These are phyloP conservation scores for Simmondsia chinensis DNA, from an alignment of 148 eudicot genomes.

Conservation along the genomic window DNA sequence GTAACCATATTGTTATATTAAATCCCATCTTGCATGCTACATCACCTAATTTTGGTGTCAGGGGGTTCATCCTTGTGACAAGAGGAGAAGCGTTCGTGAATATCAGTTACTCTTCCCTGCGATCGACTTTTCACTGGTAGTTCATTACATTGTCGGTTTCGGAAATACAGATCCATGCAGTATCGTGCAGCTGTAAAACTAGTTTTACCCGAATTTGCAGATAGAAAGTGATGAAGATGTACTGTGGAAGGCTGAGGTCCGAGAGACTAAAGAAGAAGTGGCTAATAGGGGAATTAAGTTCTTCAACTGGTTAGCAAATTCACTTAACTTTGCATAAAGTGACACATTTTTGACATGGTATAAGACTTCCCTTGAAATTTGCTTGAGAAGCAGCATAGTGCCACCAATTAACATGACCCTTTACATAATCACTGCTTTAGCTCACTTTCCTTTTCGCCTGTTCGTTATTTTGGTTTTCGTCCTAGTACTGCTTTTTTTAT, in stretches of 20 bases:
- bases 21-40: too few relatives aligned
- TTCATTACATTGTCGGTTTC: slow-evolving; percentile 14
- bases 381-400: background rate
- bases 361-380: background rate
- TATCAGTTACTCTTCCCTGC: slow-evolving; percentile 81
- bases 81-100: slow-evolving; percentile 68
- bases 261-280: slow-evolving; percentile 83
- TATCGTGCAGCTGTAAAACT: background rate
- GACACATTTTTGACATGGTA: background rate
- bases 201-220: slow-evolving; percentile 26
- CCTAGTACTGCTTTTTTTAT: too few relatives aligned
- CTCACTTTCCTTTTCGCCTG: slow-evolving; percentile 3
- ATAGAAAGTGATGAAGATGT: slow-evolving; percentile 82
- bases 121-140: slow-evolving; percentile 76
- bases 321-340: background rate
- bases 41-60: slow-evolving; percentile 37
- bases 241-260: slow-evolving; percentile 67
- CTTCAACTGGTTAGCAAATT: slow-evolving; percentile 56
- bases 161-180: background rate
- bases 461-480: slow-evolving; percentile 1
- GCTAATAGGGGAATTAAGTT: slow-evolving; percentile 76
- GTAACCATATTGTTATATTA: too few relatives aligned
- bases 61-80: slow-evolving; percentile 97
- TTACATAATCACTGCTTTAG: background rate
- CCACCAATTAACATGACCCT: too few relatives aligned